Percentiles rank a stretch among this genome's conserved stretches.
Evolutionary conservation across 305 asterid species (phyloP).

Genomic region (Fraxinus platypoda): DNA sequence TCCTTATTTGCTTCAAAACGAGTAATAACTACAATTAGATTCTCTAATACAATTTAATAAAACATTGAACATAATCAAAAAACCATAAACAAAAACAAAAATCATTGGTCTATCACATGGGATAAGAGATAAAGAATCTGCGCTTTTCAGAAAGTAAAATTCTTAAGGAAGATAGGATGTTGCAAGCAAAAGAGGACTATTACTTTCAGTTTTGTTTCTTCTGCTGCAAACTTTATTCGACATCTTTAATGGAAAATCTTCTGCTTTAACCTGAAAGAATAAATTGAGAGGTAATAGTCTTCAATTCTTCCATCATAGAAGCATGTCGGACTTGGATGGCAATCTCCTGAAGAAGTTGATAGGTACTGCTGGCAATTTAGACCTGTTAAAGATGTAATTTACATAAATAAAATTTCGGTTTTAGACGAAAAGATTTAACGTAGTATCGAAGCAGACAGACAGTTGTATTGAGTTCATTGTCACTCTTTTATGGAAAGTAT

Average conservation of each 20-base stretch:
- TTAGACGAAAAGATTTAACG: background rate
- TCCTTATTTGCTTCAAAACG: background rate
- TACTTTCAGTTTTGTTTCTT: constrained; percentile 8
- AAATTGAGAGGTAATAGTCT: background rate
- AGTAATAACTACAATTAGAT: background rate
- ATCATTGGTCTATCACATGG: constrained; percentile 23
- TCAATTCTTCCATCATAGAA: constrained; percentile 43
- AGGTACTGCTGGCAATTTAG: constrained; percentile 79
- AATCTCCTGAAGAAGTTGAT: constrained; percentile 93
- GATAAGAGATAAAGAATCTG: constrained; percentile 18
- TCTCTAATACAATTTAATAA: constrained; percentile 2
- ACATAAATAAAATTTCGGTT: background rate
- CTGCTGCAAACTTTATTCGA: constrained; percentile 38
- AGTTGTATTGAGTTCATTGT: background rate
- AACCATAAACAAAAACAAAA: constrained; percentile 16
- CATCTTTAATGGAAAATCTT: constrained; percentile 28
- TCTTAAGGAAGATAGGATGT: background rate
- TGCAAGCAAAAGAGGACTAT: background rate
- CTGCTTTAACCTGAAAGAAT: constrained; percentile 20
- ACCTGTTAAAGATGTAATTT: constrained; percentile 1
- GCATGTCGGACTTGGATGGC: constrained; percentile 83
- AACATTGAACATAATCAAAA: constrained; percentile 27
- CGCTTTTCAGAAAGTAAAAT: constrained; percentile 16
- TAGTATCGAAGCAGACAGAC: background rate
- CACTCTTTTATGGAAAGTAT: background rate